A percentile compares a stretch with the other conserved stretches of the same genome.
Conservation (phyloP, 1,284 basidiomycete genomes). For the Melampsora larici-populina region DNA sequence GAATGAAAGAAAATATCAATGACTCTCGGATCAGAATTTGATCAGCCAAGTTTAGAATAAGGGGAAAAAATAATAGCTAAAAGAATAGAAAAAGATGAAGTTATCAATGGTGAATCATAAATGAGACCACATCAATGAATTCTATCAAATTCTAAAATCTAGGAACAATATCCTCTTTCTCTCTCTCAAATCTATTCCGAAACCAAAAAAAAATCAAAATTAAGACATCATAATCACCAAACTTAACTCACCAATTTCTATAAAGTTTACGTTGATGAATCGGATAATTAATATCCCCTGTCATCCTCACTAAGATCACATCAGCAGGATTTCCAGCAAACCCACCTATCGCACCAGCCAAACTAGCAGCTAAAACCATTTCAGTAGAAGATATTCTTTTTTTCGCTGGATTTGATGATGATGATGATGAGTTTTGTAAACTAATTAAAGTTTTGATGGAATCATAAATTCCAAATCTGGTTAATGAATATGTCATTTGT, state of each 20-base stretch:
- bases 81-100: neutral
- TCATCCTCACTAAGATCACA: slow-evolving; percentile 43
- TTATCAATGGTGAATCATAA: neutral
- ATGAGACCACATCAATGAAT: neutral
- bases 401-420: no score
- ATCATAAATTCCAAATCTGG: slow-evolving; percentile 89
- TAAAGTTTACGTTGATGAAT: slow-evolving; percentile 32
- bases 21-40: neutral
- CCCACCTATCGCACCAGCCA: slow-evolving; percentile 40
- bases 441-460: slow-evolving; percentile 73
- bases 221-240: neutral
- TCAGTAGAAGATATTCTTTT: slow-evolving; percentile 16
- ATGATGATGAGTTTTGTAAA: no score
- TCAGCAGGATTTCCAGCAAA: slow-evolving; percentile 44
- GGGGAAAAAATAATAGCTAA: no score
- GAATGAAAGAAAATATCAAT: neutral
- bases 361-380: slow-evolving; percentile 23
- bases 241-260: slow-evolving; percentile 31
- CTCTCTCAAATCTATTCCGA: no score
- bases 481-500: slow-evolving; percentile 89
- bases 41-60: no score
- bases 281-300: slow-evolving; percentile 38
- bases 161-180: neutral
- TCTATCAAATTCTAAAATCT: no score
- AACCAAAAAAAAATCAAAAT: no score